Evolutionary conservation across 1,284 basidiomycete genomes (phyloP).

Genomic region (Salmacisia buchloeana): DNA sequence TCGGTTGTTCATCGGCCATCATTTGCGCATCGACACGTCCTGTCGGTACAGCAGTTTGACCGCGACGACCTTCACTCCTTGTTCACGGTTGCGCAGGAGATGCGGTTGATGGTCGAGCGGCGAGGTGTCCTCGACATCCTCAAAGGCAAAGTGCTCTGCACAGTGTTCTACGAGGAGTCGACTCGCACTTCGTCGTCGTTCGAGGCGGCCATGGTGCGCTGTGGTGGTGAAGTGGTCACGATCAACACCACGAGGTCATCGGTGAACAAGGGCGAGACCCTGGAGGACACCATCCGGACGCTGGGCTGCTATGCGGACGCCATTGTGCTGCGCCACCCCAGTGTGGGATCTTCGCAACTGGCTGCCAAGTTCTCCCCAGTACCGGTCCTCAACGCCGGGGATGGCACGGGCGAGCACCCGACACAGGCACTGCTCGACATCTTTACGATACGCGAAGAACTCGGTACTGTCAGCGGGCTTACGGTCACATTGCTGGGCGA

Average conservation of each 20-base stretch:
- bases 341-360: conserved; percentile 70
- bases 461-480: conserved; percentile 94
- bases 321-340: conserved; percentile 88
- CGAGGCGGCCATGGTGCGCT: conserved; percentile 96
- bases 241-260: conserved; percentile 78
- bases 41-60: conserved; percentile 88
- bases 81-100: conserved; percentile 91
- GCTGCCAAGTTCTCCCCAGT: conserved; percentile 86
- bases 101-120: conserved; percentile 90
- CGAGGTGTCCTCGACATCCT: conserved; percentile 83
- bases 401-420: conserved; percentile 95
- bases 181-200: conserved; percentile 86
- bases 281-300: conserved; percentile 89
- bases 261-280: conserved; percentile 86
- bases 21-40: conserved; percentile 71
- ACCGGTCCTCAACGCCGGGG: conserved; percentile 92
- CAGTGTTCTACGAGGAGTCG: conserved; percentile 96
- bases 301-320: conserved; percentile 94
- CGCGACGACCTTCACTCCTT: conserved; percentile 87
- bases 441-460: conserved; percentile 94
- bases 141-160: conserved; percentile 84
- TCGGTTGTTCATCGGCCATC: conserved; percentile 57
- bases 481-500: conserved; percentile 89
- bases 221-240: conserved; percentile 88
- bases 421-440: conserved; percentile 78